These are phyloP conservation scores for Asterionellopsis glacialis DNA, from an alignment of 108 stramenopile species.

Conservation along the genomic window DNA sequence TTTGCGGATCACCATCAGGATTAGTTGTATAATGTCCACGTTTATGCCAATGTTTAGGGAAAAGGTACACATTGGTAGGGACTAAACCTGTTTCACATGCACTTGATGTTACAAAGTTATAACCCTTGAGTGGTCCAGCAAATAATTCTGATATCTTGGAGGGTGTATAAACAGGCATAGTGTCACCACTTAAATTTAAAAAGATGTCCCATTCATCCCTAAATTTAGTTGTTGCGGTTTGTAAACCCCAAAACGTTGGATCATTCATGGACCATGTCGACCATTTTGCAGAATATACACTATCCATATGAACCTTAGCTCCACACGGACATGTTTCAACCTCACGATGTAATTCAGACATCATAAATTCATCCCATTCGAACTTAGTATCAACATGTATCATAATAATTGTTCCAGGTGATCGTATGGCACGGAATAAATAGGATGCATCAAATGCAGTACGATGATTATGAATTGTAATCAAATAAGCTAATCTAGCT, in stretches of 20 bases:
- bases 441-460: conserved; percentile 65
- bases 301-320: conserved; percentile 27
- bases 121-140: conserved; percentile 48
- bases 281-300: conserved; percentile 53
- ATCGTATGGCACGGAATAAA: conserved; percentile 63
- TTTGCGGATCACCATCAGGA: conserved; percentile 18
- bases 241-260: conserved; percentile 81
- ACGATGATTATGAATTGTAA: conserved; percentile 73
- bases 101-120: conserved; percentile 77
- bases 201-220: conserved; percentile 71
- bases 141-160: conserved; percentile 50
- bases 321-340: conserved; percentile 53
- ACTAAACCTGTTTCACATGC: conserved; percentile 78
- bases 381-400: conserved; percentile 79
- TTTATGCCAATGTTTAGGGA: conserved; percentile 83
- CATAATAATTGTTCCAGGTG: conserved; percentile 57
- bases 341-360: conserved; percentile 40
- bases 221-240: conserved; percentile 31
- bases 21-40: conserved; percentile 65
- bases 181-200: conserved; percentile 79
- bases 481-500: conserved; percentile 70
- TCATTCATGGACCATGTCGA: conserved; percentile 85
- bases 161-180: conserved; percentile 65
- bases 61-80: conserved; percentile 64
- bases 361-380: conserved; percentile 27